Conservation (phyloP, 768 basidiomycete genomes). For the Serendipita sp. region DNA sequence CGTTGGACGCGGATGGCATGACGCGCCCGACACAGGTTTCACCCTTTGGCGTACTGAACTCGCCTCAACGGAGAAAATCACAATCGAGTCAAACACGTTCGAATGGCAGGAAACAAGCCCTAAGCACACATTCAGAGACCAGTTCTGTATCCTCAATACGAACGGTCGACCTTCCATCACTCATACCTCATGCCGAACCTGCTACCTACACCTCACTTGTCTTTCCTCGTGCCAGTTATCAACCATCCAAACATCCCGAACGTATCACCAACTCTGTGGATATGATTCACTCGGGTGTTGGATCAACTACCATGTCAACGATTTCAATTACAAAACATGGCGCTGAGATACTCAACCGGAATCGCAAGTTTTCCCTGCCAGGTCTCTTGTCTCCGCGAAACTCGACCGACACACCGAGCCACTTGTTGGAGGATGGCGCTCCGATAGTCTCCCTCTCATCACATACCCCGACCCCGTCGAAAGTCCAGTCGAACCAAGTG, state of each 20-base stretch:
- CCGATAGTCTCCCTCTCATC: slow-evolving; percentile 42
- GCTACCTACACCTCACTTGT: slow-evolving; percentile 27
- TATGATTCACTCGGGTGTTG: slow-evolving; percentile 56
- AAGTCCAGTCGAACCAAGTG: slow-evolving; percentile 50
- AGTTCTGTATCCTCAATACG: slow-evolving; percentile 10
- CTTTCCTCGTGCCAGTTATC: slow-evolving; percentile 29
- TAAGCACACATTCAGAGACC: neutral
- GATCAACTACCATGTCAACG: slow-evolving; percentile 78
- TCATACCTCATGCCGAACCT: slow-evolving; percentile 14
- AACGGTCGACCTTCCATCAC: slow-evolving; percentile 20
- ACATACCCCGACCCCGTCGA: slow-evolving; percentile 54
- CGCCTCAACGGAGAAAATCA: slow-evolving; percentile 11
- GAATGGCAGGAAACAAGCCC: slow-evolving; percentile 8
- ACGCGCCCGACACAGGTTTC: slow-evolving; percentile 10
- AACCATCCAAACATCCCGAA: slow-evolving; percentile 21
- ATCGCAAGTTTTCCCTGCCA: neutral
- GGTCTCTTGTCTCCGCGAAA: neutral
- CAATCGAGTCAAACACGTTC: slow-evolving; percentile 11
- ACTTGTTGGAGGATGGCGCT: neutral
- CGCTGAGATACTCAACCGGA: slow-evolving; percentile 6
- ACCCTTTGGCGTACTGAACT: neutral
- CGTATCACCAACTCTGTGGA: slow-evolving; percentile 40
- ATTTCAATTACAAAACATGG: slow-evolving; percentile 24
- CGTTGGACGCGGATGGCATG: slow-evolving; percentile 13
- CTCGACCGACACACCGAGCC: neutral